These are phyloP conservation scores for Colletotrichum ledebouriae DNA, from an alignment of 2,329 filamentous ascomycete species.

Conservation along the genomic window DNA sequence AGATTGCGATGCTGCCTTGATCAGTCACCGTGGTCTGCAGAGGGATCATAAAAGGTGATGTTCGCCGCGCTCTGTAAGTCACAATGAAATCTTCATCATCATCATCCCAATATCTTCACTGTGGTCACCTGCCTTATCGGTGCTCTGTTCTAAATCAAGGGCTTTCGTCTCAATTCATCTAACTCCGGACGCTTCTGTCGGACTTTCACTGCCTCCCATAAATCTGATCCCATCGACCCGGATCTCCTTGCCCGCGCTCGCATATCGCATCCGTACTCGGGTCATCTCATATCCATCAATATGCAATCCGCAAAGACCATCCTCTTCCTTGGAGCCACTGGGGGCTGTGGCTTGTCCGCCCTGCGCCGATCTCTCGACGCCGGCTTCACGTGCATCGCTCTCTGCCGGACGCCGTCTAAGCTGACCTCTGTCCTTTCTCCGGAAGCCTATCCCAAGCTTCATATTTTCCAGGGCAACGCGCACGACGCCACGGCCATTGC, in stretches of 20 bases:
- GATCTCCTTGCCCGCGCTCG: conserved; percentile 3
- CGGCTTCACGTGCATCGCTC: conserved; percentile 61
- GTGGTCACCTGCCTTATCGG: neutral
- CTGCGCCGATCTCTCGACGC: conserved; percentile 61
- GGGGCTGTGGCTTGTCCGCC: conserved; percentile 61
- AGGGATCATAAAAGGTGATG: conserved; percentile 4
- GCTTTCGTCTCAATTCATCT: neutral
- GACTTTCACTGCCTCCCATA: neutral
- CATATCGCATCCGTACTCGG: conserved; percentile 40
- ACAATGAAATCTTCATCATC: neutral
- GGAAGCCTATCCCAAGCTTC: conserved; percentile 53
- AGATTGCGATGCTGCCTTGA: conserved; percentile 1
- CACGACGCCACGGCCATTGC: conserved; percentile 56
- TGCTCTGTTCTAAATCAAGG: neutral
- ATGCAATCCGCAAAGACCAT: conserved; percentile 53
- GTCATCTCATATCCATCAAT: neutral
- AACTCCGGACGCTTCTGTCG: neutral
- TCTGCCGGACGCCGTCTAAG: conserved; percentile 65
- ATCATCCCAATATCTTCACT: neutral
- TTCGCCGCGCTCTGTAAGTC: neutral
- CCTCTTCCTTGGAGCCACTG: conserved; percentile 67
- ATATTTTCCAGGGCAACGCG: conserved; percentile 62
- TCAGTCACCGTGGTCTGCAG: neutral
- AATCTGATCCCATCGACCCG: neutral
- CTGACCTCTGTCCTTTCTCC: conserved; percentile 55